phyloP scores from a whole-genome alignment of 2,329 filamentous ascomycete species.

The Berkeleyomyces basicola region DNA sequence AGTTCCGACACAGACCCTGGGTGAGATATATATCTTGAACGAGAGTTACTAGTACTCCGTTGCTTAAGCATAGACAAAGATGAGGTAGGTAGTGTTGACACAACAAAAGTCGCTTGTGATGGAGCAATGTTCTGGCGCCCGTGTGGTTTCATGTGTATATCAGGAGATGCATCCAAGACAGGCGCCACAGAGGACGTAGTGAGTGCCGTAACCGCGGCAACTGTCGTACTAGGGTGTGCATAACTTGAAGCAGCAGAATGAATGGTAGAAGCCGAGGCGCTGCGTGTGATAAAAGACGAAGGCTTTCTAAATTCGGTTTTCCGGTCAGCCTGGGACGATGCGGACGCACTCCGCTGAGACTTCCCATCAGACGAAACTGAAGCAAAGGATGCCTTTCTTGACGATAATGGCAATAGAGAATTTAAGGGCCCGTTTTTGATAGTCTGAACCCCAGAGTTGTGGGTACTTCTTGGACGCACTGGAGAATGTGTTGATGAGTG shows the following conservation, averaged over 20 bases:
- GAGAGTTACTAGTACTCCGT: background rate
- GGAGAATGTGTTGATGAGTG: background rate
- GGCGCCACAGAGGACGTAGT: background rate
- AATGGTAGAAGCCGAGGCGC: slow-evolving; percentile 7
- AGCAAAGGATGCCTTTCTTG: background rate
- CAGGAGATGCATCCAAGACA: background rate
- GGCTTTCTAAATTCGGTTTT: background rate
- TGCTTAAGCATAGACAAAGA: slow-evolving; percentile 6
- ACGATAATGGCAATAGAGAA: background rate
- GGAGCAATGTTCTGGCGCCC: background rate
- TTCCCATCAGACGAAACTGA: background rate
- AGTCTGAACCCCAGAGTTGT: background rate
- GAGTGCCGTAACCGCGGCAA: background rate
- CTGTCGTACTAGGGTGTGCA: background rate
- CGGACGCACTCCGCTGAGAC: background rate
- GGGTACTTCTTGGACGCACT: background rate
- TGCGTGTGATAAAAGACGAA: background rate
- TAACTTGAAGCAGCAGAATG: slow-evolving; percentile 2
- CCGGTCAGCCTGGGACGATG: background rate
- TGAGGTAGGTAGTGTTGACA: background rate
- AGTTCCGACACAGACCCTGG: background rate
- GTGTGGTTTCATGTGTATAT: background rate
- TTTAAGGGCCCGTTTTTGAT: background rate
- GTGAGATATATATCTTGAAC: background rate
- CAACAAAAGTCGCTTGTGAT: background rate